Conservation (phyloP, 2,329 filamentous ascomycete species). For the Claviceps africana region DNA sequence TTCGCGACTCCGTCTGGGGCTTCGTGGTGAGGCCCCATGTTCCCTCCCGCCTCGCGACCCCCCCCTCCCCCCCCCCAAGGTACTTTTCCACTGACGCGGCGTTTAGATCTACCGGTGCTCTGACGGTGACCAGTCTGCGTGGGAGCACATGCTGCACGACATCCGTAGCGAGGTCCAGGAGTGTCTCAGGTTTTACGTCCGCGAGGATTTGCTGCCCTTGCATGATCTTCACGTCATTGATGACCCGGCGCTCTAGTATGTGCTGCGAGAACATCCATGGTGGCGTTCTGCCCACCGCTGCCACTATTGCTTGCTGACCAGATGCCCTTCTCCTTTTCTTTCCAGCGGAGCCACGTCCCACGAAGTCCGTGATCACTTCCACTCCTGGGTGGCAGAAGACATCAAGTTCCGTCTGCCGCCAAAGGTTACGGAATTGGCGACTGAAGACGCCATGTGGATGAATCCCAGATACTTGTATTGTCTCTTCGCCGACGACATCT, state of each 20-base stretch:
- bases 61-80: no score
- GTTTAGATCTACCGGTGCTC: slow-evolving; percentile 2
- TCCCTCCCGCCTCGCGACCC: no score
- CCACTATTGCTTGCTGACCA: background rate
- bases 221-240: slow-evolving; percentile 1
- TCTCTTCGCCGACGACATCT: background rate
- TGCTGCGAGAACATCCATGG: background rate
- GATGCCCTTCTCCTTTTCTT: no score
- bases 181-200: background rate
- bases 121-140: background rate
- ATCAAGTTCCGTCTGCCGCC: background rate
- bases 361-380: slow-evolving; percentile 1
- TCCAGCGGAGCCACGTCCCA: slow-evolving; percentile 1
- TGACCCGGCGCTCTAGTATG: background rate
- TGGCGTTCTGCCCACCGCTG: background rate
- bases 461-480: slow-evolving; percentile 2
- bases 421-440: background rate
- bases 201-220: background rate
- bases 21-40: background rate
- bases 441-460: background rate
- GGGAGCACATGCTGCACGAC: background rate
- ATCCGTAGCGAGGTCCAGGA: background rate
- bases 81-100: background rate
- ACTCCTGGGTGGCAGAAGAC: slow-evolving; percentile 1
- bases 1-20: slow-evolving; percentile 1